Conservation (phyloP, 768 basidiomycete genomes). For the Tremella mesenterica region DNA sequence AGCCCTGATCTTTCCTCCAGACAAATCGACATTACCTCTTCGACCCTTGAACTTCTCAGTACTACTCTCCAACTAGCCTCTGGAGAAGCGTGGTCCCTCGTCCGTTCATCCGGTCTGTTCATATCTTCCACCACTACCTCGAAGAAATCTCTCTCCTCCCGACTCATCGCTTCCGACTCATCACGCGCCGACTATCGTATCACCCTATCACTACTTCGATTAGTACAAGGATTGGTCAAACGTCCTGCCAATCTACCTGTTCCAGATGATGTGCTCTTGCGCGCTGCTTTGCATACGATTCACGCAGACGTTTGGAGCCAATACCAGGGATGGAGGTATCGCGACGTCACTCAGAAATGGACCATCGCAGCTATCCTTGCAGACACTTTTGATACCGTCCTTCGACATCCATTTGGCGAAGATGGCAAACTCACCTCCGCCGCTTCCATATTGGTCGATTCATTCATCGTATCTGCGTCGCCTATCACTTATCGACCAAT, state of each 20-base stretch:
- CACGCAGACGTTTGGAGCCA: conserved; percentile 84
- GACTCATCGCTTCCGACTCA: conserved; percentile 63
- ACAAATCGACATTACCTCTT: background rate
- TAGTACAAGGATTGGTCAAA: conserved; percentile 62
- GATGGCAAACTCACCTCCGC: conserved; percentile 10
- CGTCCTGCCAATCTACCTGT: conserved; percentile 68
- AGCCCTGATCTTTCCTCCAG: background rate
- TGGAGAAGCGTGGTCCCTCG: conserved; percentile 59
- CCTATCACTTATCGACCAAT: conserved; percentile 74
- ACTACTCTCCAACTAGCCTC: background rate
- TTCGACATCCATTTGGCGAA: conserved; percentile 43
- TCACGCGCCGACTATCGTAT: conserved; percentile 61
- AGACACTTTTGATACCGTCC: conserved; percentile 58
- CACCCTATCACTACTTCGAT: conserved; percentile 48
- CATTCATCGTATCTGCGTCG: conserved; percentile 64
- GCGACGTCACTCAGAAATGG: conserved; percentile 69
- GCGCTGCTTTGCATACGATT: conserved; percentile 62
- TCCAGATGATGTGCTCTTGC: conserved; percentile 53
- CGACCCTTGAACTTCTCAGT: background rate
- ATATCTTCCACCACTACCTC: conserved; percentile 8
- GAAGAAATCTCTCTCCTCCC: conserved; percentile 15
- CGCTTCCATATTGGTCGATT: conserved; percentile 52
- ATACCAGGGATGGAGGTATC: conserved; percentile 77
- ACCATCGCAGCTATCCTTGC: conserved; percentile 66
- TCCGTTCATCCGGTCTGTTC: conserved; percentile 66